phyloP scores from a whole-genome alignment of 148 eudicot genomes.

The Vaccinium corymbosum region DNA sequence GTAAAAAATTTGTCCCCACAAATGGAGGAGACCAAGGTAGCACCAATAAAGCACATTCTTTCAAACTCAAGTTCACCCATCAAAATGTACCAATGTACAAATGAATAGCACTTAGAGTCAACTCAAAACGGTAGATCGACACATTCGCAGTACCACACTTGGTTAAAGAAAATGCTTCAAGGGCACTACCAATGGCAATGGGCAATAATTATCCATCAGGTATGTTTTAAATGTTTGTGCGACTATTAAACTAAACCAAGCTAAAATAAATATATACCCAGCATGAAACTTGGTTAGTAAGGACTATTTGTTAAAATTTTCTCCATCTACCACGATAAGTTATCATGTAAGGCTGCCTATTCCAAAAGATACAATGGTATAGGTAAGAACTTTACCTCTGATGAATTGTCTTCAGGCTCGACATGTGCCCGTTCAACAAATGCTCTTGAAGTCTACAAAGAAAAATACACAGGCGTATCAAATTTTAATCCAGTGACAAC shows the following conservation, averaged over 20 bases:
- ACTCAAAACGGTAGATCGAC: not conserved
- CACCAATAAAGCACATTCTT: not conserved
- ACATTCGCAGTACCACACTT: not conserved
- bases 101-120: not conserved
- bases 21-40: not conserved
- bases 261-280: too few species aligned
- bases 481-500: not conserved
- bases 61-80: not conserved
- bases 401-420: constrained; percentile 36
- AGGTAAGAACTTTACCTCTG: constrained; percentile 34
- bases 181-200: not conserved
- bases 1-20: not conserved
- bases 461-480: constrained; percentile 9
- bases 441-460: constrained; percentile 37
- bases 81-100: not conserved
- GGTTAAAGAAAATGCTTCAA: not conserved
- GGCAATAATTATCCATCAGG: not conserved
- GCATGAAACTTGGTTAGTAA: not conserved
- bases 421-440: constrained; percentile 28
- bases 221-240: not conserved
- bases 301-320: not conserved
- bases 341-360: not conserved
- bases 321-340: not conserved
- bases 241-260: not conserved
- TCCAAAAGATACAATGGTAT: not conserved